A percentile compares a stretch with the other conserved stretches of the same genome.
Conservation (phyloP, 139 green algal genomes). For the Chlamydomonas applanata region DNA sequence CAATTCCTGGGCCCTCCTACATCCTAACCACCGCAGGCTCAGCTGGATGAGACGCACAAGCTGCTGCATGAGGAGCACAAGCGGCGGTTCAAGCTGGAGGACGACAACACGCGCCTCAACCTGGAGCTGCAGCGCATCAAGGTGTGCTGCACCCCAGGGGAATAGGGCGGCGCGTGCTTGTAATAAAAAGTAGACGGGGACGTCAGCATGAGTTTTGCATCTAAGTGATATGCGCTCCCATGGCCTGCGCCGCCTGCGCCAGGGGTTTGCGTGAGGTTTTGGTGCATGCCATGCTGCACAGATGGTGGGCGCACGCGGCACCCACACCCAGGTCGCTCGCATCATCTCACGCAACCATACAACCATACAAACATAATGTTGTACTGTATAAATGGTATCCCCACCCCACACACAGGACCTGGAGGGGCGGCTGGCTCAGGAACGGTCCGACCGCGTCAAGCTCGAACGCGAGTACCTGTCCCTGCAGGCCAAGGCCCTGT, state of each 20-base stretch:
- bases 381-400: too few species aligned
- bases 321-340: too few species aligned
- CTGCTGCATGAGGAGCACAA: conserved; percentile 50
- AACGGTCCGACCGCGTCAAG: conserved; percentile 59
- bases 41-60: conserved; percentile 54
- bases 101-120: conserved; percentile 34
- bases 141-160: background rate
- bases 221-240: too few species aligned
- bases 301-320: too few species aligned
- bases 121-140: conserved; percentile 34
- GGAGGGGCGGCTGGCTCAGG: conserved; percentile 17
- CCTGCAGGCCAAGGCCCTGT: conserved; percentile 35
- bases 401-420: too few species aligned
- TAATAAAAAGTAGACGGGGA: background rate
- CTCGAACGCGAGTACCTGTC: conserved; percentile 60
- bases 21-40: conserved; percentile 16
- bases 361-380: too few species aligned
- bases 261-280: too few species aligned
- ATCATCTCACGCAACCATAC: too few species aligned
- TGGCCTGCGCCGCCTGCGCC: too few species aligned
- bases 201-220: background rate
- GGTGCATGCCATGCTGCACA: too few species aligned
- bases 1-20: too few species aligned
- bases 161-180: conserved; percentile 17
- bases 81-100: conserved; percentile 35